Percentiles rank a stretch among this genome's conserved stretches.
Conservation (phyloP, 2,329 filamentous ascomycete species). For the Neofusicoccum laricinum region DNA sequence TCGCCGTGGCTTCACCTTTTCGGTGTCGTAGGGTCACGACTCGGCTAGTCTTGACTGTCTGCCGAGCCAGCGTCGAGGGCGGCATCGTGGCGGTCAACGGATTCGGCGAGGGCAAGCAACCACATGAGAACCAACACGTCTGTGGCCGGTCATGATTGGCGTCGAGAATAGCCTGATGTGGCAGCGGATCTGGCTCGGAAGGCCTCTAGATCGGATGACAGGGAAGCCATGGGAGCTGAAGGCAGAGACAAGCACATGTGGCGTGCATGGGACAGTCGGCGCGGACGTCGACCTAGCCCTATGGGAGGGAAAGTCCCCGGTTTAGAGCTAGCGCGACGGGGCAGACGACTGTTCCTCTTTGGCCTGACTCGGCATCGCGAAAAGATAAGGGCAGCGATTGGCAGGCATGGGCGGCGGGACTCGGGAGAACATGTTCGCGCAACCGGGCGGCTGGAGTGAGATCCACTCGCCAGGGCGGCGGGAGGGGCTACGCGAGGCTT, state of each 20-base stretch:
- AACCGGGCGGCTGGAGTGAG: background rate
- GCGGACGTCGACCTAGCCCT: background rate
- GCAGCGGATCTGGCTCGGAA: background rate
- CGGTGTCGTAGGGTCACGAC: too few relatives aligned
- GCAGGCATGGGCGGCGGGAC: background rate
- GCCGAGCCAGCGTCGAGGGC: background rate
- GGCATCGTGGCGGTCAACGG: background rate
- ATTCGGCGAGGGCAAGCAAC: background rate
- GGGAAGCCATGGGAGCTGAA: background rate
- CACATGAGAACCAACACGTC: background rate
- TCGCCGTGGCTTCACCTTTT: background rate
- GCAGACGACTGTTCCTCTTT: conserved; percentile 1
- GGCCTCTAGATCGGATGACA: background rate
- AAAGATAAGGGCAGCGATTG: background rate
- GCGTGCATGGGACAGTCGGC: background rate
- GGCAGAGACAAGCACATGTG: background rate
- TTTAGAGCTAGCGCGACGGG: background rate
- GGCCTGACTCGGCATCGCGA: background rate
- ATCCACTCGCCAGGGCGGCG: conserved; percentile 4
- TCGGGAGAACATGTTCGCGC: background rate
- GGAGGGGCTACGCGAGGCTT: background rate
- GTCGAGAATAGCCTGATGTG: background rate
- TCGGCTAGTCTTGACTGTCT: too few relatives aligned
- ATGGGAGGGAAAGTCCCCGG: background rate
- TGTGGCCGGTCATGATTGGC: background rate